These are phyloP conservation scores for Elsinoe ampelina DNA, from an alignment of 2,329 filamentous ascomycete genomes.

Conservation along the genomic window DNA sequence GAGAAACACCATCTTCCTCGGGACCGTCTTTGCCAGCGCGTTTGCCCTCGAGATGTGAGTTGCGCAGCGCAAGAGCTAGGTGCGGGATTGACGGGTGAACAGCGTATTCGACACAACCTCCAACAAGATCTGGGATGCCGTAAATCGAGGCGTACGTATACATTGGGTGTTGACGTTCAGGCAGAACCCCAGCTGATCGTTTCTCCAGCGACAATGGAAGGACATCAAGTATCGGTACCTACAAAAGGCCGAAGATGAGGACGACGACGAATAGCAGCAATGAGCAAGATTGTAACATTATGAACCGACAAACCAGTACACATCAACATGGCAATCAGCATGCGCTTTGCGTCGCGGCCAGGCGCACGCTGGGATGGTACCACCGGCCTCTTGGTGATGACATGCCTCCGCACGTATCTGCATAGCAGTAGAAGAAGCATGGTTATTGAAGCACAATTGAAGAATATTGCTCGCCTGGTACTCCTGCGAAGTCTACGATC, in stretches of 20 bases:
- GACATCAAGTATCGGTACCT: slow-evolving; percentile 91
- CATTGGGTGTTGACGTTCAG: background rate
- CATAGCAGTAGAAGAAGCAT: background rate
- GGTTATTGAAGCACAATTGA: background rate
- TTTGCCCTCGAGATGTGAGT: slow-evolving; percentile 92
- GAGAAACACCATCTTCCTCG: slow-evolving; percentile 81
- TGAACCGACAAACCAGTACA: background rate
- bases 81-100: slow-evolving; percentile 16
- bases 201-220: slow-evolving; percentile 95
- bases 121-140: slow-evolving; percentile 78
- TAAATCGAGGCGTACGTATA: slow-evolving; percentile 80
- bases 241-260: slow-evolving; percentile 46
- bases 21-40: slow-evolving; percentile 72
- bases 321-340: background rate
- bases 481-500: too few relatives aligned
- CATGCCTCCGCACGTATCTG: background rate
- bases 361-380: too few relatives aligned
- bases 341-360: background rate
- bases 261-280: slow-evolving; percentile 25
- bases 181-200: slow-evolving; percentile 20
- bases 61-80: too few relatives aligned
- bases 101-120: slow-evolving; percentile 77
- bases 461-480: too few relatives aligned
- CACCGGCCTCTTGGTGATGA: too few relatives aligned
- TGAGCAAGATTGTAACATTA: background rate